Percentiles rank a stretch among this genome's conserved stretches.
phyloP scores from a whole-genome alignment of 2,329 filamentous ascomycete genomes.

The Scytalidium sp. region DNA sequence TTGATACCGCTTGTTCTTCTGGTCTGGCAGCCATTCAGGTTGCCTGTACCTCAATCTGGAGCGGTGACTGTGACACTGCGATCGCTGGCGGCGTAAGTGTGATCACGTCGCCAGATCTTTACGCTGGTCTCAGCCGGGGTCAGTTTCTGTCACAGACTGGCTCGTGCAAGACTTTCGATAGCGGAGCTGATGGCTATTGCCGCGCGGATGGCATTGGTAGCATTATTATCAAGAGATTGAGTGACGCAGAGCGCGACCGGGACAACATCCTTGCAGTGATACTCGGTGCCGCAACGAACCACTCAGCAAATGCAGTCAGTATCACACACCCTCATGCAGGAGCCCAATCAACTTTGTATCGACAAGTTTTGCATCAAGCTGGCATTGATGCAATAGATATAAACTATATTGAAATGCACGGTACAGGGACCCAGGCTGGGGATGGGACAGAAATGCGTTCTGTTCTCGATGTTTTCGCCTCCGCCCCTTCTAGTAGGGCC shows the following conservation, averaged over 20 bases:
- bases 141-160: constrained; percentile 25
- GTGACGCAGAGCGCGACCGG: constrained; percentile 42
- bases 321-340: constrained; percentile 79
- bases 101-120: constrained; percentile 22
- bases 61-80: constrained; percentile 14
- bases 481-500: constrained; percentile 41
- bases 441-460: constrained; percentile 78
- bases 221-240: constrained; percentile 43
- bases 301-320: constrained; percentile 74
- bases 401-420: constrained; percentile 83
- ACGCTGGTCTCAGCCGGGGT: constrained; percentile 10
- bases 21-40: constrained; percentile 27
- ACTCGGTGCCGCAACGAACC: constrained; percentile 71
- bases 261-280: constrained; percentile 50
- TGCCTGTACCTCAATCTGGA: constrained; percentile 15
- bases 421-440: constrained; percentile 79
- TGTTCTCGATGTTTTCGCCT: constrained; percentile 61
- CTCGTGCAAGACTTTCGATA: constrained; percentile 42
- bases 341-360: constrained; percentile 68
- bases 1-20: constrained; percentile 36
- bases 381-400: constrained; percentile 73
- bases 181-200: constrained; percentile 46
- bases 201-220: constrained; percentile 43
- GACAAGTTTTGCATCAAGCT: constrained; percentile 65
- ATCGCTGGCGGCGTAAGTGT: constrained; percentile 19